These are phyloP conservation scores for Tuber borchii DNA, from an alignment of 495 filamentous ascomycete genomes.

Conservation along the genomic window DNA sequence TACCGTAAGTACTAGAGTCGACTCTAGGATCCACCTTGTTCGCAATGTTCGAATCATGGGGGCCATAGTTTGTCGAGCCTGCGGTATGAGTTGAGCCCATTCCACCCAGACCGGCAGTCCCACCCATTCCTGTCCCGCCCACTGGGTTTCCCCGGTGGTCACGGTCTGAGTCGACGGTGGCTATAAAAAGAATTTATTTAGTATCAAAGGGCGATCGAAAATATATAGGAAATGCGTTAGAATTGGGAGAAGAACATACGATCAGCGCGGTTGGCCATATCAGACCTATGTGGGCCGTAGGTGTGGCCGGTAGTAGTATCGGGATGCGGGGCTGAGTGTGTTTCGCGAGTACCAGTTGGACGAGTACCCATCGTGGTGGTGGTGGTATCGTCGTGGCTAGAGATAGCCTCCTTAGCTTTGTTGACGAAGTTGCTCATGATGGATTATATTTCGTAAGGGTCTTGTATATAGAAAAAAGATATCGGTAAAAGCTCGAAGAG, in stretches of 20 bases:
- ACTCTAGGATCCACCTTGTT: slow-evolving; percentile 51
- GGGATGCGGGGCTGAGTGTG: slow-evolving; percentile 47
- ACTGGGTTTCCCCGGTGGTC: slow-evolving; percentile 43
- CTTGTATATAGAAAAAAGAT: background rate
- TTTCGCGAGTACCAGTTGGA: slow-evolving; percentile 42
- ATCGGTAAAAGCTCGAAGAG: no score
- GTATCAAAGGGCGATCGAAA: slow-evolving; percentile 6
- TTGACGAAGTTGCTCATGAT: slow-evolving; percentile 50
- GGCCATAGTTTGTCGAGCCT: slow-evolving; percentile 43
- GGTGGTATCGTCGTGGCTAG: slow-evolving; percentile 22
- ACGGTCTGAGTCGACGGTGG: slow-evolving; percentile 46
- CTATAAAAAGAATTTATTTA: slow-evolving; percentile 10
- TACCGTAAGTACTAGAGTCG: slow-evolving; percentile 37
- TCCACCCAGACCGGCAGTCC: slow-evolving; percentile 25
- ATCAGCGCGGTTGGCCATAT: slow-evolving; percentile 45
- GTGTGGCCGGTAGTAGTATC: slow-evolving; percentile 33
- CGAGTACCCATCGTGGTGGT: slow-evolving; percentile 49
- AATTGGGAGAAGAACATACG: slow-evolving; percentile 19
- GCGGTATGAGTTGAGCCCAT: slow-evolving; percentile 41
- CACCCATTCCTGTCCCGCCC: slow-evolving; percentile 10
- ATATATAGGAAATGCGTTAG: no score
- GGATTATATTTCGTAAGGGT: background rate
- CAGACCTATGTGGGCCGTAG: slow-evolving; percentile 52
- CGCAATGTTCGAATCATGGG: slow-evolving; percentile 44
- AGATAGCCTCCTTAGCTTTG: slow-evolving; percentile 66